Percentiles rank a stretch among this genome's conserved stretches.
Evolutionary conservation across 2,329 filamentous ascomycete species (phyloP).

Genomic region (Penicillium sp.): DNA sequence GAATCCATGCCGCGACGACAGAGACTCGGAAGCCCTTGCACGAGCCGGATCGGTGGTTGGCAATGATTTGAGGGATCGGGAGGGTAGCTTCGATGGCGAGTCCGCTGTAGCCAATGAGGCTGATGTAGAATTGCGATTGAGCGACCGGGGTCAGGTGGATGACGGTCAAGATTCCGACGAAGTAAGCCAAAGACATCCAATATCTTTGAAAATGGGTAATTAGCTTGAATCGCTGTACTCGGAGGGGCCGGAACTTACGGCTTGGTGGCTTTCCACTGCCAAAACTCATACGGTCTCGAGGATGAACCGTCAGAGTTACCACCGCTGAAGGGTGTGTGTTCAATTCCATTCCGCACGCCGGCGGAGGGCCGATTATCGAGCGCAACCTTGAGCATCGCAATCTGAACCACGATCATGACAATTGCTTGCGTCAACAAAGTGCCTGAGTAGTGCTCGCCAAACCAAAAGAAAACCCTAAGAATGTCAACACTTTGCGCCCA

Average conservation of each 20-base stretch:
- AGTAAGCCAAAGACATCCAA: conserved; percentile 59
- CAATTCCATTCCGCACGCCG: conserved; percentile 39
- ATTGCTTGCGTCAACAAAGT: conserved; percentile 60
- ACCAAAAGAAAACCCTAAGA: conserved; percentile 63
- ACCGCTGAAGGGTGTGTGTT: conserved; percentile 45
- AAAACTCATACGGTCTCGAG: conserved; percentile 60
- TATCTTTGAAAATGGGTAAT: conserved; percentile 42
- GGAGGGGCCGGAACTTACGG: conserved; percentile 44
- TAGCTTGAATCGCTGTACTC: conserved; percentile 7
- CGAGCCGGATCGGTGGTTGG: conserved; percentile 49
- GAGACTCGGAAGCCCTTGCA: conserved; percentile 52
- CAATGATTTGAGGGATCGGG: conserved; percentile 49
- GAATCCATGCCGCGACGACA: conserved; percentile 49
- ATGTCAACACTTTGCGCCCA: conserved; percentile 8
- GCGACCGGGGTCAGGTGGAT: conserved; percentile 55
- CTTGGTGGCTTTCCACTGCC: conserved; percentile 59
- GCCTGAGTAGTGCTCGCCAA: conserved; percentile 60
- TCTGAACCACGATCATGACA: conserved; percentile 60
- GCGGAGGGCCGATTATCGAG: conserved; percentile 55
- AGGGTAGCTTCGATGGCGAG: conserved; percentile 51
- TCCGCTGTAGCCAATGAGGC: conserved; percentile 46
- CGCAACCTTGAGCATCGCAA: conserved; percentile 61
- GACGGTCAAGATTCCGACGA: conserved; percentile 49
- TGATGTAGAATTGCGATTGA: conserved; percentile 44
- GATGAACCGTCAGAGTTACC: conserved; percentile 27